Base-by-base conservation (phyloP, 2,329 filamentous ascomycete species). In the Pleoardoris graminearum region DNA sequence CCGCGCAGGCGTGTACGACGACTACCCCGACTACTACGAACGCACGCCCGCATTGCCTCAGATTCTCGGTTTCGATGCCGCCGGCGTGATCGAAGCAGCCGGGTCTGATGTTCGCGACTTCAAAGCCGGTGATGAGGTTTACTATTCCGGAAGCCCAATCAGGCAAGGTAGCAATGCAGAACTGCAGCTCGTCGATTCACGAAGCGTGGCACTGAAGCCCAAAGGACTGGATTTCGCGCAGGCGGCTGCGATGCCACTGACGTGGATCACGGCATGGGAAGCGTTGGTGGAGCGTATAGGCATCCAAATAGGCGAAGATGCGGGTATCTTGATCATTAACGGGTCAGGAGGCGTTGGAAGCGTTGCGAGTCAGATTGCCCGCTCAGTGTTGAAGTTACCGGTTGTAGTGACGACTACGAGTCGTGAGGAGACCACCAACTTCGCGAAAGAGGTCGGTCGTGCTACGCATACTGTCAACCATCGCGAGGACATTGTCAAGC, bases 301-400 rank as follows among this genome's bases (percentile, higher is more conserved):
- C 41, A 70, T 76, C 22, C 46, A 60, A 16, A 61, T 70, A 42
- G 67, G 65, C 2, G 74, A 76, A 50, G 56, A 72, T n/a, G 67
- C 35, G n/a, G 54, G 39, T 2, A 46, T 53, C 2, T 27, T 80
- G 19, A 79, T 79, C 53, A 72, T 79, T 58, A 80, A 80, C 51
- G 77, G 77, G 1, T 70, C 72, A 2, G 77, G 77, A 25, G 78
- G 75, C 33, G 75, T 79, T 23, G 77, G 77, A 7, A 72, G 70
- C 11, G 70, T 77, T 7, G 76, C 76, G 2, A 75, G 68, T 5
- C 77, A 80, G 59, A 75, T 80, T 48, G 77, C 77, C 1, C 66
- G 75, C 0, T 55, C 66, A 5, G 51, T 77, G 7, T 57, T 78
- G 7, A 64, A 71, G 14, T 53, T 79, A 4, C 75, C 75, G 0